Evolutionary conservation across 768 basidiomycete genomes (phyloP).

Genomic region (Tricholomella constricta): DNA sequence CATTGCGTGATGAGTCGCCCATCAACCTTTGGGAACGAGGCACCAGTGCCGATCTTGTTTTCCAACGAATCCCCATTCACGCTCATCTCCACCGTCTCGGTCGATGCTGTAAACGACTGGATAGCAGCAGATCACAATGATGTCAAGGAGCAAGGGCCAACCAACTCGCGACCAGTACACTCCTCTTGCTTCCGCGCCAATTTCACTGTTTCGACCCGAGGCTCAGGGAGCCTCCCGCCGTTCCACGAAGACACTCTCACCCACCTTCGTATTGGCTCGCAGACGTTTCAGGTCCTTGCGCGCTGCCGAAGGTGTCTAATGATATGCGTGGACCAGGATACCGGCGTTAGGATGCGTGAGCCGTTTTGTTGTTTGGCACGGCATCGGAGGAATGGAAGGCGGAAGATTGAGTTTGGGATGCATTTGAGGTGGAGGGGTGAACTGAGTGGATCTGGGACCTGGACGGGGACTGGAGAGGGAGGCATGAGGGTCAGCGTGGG

Average conservation of each 20-base stretch:
- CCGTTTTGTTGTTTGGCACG: constrained; percentile 17
- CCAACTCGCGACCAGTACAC: not conserved
- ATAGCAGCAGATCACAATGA: constrained; percentile 7
- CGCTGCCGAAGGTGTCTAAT: constrained; percentile 15
- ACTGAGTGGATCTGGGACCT: not conserved
- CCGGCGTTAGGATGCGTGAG: constrained; percentile 11
- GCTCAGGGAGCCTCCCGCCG: not conserved
- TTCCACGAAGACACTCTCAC: constrained; percentile 12
- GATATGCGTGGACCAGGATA: constrained; percentile 15
- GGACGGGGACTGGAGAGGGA: not conserved
- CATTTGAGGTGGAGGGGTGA: constrained; percentile 16
- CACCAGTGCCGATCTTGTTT: constrained; percentile 11
- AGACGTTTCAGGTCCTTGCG: constrained; percentile 15
- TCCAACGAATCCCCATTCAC: constrained; percentile 20
- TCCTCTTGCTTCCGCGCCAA: constrained; percentile 18
- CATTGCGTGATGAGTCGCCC: constrained; percentile 1
- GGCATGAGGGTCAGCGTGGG: constrained; percentile 9
- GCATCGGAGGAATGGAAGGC: constrained; percentile 14
- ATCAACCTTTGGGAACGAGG: not conserved
- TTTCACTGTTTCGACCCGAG: constrained; percentile 8
- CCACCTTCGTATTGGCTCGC: constrained; percentile 11
- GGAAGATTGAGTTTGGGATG: constrained; percentile 16
- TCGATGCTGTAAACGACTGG: constrained; percentile 10
- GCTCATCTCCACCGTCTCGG: constrained; percentile 14
- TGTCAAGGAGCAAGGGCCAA: not conserved